Conservation (phyloP, 2,329 filamentous ascomycete genomes). For the Epichloe hybrida region DNA sequence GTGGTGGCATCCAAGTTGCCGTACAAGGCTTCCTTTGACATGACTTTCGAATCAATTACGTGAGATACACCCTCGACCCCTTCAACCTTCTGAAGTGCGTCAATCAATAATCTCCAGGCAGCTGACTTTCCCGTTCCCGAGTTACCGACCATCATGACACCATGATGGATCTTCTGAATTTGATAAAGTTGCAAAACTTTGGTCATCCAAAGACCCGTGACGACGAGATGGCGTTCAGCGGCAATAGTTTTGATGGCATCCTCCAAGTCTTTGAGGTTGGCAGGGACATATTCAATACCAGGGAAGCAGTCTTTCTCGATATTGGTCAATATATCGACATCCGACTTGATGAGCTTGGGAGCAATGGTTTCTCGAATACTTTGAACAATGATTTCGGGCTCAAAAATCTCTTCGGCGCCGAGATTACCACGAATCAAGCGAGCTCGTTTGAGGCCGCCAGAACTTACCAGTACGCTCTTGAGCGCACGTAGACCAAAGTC, state of each 20-base stretch:
- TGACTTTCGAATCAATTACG: slow-evolving; percentile 98
- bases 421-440: slow-evolving; percentile 48
- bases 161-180: slow-evolving; percentile 94
- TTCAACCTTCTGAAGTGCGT: slow-evolving; percentile 83
- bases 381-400: slow-evolving; percentile 96
- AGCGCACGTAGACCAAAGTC: slow-evolving; percentile 95
- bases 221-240: slow-evolving; percentile 70
- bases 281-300: slow-evolving; percentile 82
- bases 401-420: slow-evolving; percentile 59
- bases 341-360: slow-evolving; percentile 84
- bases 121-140: slow-evolving; percentile 96
- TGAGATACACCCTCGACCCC: slow-evolving; percentile 88
- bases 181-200: slow-evolving; percentile 96
- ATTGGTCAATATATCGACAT: slow-evolving; percentile 74
- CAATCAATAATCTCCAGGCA: slow-evolving; percentile 84
- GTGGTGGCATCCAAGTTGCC: slow-evolving; percentile 93
- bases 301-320: slow-evolving; percentile 83
- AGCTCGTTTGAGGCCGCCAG: slow-evolving; percentile 83
- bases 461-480: slow-evolving; percentile 97
- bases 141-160: slow-evolving; percentile 99
- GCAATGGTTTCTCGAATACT: slow-evolving; percentile 97
- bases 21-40: slow-evolving; percentile 97
- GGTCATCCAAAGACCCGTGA: slow-evolving; percentile 92
- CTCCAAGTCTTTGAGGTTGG: slow-evolving; percentile 67
- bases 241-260: slow-evolving; percentile 73